Conservation (phyloP, 169 alveolate species). For the Plasmodium vivax region DNA sequence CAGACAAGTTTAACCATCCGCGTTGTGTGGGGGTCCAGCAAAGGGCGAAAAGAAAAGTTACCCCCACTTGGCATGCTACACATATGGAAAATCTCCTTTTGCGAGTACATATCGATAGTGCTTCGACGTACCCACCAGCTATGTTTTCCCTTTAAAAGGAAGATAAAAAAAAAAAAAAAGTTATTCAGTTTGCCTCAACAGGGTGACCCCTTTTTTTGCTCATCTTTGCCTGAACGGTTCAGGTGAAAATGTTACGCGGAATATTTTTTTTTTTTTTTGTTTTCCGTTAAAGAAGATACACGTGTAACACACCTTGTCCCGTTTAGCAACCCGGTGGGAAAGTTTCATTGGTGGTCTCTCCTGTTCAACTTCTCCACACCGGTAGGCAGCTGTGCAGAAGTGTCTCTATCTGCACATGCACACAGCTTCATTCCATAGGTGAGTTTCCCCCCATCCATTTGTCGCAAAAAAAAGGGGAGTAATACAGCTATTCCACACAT, state of each 20-base stretch:
- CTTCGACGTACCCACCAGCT: neutral
- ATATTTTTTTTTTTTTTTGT: neutral
- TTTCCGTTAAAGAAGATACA: neutral
- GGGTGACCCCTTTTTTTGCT: neutral
- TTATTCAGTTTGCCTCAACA: neutral
- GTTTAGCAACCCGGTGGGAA: neutral
- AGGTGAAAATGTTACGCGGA: neutral
- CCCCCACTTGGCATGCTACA: neutral
- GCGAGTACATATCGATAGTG: neutral
- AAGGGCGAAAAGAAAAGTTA: neutral
- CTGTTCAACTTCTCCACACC: neutral
- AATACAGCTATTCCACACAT: neutral
- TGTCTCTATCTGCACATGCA: neutral
- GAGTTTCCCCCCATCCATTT: neutral
- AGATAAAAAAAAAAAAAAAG: neutral
- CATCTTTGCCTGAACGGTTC: slow-evolving; percentile 5
- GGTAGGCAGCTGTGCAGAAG: neutral
- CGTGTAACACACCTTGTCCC: neutral
- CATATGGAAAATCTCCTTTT: neutral
- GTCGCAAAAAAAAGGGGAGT: neutral
- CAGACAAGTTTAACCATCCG: neutral
- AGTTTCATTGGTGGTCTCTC: neutral
- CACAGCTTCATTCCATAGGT: neutral
- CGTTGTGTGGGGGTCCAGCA: neutral
- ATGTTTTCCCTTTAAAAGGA: neutral